A percentile compares a stretch with the other conserved stretches of the same genome.
phyloP scores from a whole-genome alignment of 352 stramenopile species.

The Globisporangium nodosum region DNA sequence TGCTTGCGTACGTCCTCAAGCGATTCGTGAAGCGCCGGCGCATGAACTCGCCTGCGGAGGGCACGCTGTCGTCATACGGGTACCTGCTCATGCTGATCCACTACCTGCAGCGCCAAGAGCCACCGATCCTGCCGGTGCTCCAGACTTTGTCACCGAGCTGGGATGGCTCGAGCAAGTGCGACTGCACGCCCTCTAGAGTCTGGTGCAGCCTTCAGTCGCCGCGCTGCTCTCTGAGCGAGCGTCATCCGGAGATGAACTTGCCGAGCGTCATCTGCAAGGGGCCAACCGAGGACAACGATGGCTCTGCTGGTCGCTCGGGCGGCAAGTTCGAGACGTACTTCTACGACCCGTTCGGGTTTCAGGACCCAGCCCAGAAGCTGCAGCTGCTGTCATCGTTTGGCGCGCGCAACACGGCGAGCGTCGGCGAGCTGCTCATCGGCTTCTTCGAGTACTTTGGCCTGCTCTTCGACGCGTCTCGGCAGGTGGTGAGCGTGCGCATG shows the following conservation, averaged over 20 bases:
- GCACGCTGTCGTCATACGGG: slow-evolving; percentile 80
- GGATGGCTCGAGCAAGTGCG: slow-evolving; percentile 29
- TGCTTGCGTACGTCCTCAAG: slow-evolving; percentile 80
- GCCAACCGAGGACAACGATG: slow-evolving; percentile 37
- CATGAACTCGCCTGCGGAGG: slow-evolving; percentile 81
- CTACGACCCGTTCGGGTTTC: slow-evolving; percentile 65
- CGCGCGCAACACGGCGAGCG: slow-evolving; percentile 36
- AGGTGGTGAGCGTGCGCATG: slow-evolving; percentile 70
- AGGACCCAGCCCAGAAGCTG: slow-evolving; percentile 40
- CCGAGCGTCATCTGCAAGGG: slow-evolving; percentile 50
- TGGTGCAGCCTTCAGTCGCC: slow-evolving; percentile 23
- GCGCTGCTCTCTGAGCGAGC: slow-evolving; percentile 34
- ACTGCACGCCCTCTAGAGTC: slow-evolving; percentile 15
- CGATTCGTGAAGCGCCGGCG: slow-evolving; percentile 73
- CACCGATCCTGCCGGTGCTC: slow-evolving; percentile 67
- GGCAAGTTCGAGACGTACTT: slow-evolving; percentile 77
- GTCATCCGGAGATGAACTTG: slow-evolving; percentile 25
- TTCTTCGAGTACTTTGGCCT: slow-evolving; percentile 77
- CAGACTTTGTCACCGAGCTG: slow-evolving; percentile 58
- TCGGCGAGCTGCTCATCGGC: slow-evolving; percentile 64
- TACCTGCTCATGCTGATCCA: slow-evolving; percentile 85
- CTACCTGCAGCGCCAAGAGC: slow-evolving; percentile 68
- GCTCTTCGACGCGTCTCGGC: slow-evolving; percentile 56
- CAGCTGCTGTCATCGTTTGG: slow-evolving; percentile 35
- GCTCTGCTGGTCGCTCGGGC: slow-evolving; percentile 15